Percentiles rank a stretch among this genome's conserved stretches.
phyloP scores from a whole-genome alignment of 1,284 basidiomycete genomes.

The Puccinia hordei region DNA sequence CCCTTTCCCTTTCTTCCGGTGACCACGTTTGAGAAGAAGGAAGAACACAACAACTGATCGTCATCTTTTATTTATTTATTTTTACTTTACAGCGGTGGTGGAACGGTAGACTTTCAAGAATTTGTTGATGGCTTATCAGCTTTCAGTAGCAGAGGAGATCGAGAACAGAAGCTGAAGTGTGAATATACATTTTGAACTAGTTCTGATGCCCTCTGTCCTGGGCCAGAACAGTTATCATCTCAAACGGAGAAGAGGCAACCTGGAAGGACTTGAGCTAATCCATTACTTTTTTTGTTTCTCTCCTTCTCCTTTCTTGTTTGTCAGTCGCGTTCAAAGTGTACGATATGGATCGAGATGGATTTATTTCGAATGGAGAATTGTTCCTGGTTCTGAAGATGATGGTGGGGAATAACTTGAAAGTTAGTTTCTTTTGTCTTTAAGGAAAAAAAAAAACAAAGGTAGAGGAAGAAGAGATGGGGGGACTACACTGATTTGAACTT shows the following conservation, averaged over 20 bases:
- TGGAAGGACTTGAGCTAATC: too few relatives aligned
- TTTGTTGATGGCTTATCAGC: constrained; percentile 96
- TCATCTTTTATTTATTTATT: not conserved
- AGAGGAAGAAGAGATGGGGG: too few relatives aligned
- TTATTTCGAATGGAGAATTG: constrained; percentile 97
- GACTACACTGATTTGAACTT: not conserved
- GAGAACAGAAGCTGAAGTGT: constrained; percentile 97
- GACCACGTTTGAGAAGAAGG: too few relatives aligned
- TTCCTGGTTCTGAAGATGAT: constrained; percentile 99
- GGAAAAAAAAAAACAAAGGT: too few relatives aligned
- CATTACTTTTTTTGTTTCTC: too few relatives aligned
- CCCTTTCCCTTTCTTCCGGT: not conserved
- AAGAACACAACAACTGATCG: not conserved
- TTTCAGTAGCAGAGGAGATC: constrained; percentile 90
- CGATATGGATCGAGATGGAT: constrained; percentile 95
- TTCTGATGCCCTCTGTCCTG: too few relatives aligned
- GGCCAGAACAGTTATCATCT: too few relatives aligned
- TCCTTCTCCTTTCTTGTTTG: not conserved
- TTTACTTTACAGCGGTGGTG: constrained; percentile 68
- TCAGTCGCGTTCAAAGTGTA: constrained; percentile 97
- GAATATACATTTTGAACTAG: not conserved
- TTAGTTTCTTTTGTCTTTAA: not conserved
- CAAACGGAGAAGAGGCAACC: too few relatives aligned
- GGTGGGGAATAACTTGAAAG: constrained; percentile 96
- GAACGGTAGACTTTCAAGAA: constrained; percentile 98